phyloP scores from a whole-genome alignment of 1,284 basidiomycete species.

The Caloboletus firmus region DNA sequence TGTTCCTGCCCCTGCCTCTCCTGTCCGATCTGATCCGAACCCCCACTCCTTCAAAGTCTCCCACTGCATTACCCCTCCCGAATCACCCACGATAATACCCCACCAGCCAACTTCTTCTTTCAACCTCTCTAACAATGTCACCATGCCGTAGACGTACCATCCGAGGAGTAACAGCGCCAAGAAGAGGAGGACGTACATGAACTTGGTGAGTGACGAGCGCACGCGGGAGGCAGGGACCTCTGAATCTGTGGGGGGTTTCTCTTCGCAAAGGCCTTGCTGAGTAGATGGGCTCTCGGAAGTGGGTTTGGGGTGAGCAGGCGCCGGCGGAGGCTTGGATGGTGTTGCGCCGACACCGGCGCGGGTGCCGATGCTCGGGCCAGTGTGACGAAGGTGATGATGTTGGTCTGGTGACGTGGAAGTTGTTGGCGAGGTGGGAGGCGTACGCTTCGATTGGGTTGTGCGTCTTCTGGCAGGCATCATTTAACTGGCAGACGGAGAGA shows the following conservation, averaged over 20 bases:
- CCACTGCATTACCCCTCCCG: background rate
- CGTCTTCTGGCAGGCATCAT: conserved; percentile 26
- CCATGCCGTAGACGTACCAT: conserved; percentile 24
- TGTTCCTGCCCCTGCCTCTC: background rate
- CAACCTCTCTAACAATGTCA: conserved; percentile 11
- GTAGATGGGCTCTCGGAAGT: background rate
- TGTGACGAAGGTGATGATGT: conserved; percentile 19
- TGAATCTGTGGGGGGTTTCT: background rate
- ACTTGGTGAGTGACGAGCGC: conserved; percentile 11
- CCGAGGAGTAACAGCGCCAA: conserved; percentile 14
- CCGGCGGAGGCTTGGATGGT: conserved; percentile 2
- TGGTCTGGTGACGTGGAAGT: conserved; percentile 16
- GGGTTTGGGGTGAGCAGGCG: background rate
- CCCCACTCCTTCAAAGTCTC: background rate
- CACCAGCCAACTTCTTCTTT: conserved; percentile 32
- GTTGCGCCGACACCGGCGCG: background rate
- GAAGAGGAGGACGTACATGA: conserved; percentile 17
- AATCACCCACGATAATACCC: conserved; percentile 13
- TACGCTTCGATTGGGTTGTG: conserved; percentile 11
- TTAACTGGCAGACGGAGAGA: background rate
- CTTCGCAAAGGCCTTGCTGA: background rate
- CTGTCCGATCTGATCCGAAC: background rate
- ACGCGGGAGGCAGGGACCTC: conserved; percentile 4
- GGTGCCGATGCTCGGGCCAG: conserved; percentile 17
- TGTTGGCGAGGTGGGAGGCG: conserved; percentile 9